Conservation (phyloP, 1,284 basidiomycete genomes). For the Trichosporon asahii region DNA sequence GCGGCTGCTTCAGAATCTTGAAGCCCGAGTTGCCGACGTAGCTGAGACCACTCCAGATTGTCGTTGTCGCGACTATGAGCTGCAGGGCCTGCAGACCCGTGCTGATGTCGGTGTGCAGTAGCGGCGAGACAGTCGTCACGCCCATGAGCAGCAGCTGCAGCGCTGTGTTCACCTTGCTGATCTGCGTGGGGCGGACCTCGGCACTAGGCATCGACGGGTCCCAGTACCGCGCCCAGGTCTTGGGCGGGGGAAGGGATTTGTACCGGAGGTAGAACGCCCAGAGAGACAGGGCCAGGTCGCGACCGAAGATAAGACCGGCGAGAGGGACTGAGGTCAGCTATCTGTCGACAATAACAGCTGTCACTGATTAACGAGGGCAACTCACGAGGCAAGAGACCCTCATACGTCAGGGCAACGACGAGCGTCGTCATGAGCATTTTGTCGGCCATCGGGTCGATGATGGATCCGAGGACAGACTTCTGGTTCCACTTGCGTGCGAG, state of each 20-base stretch:
- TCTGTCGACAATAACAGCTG: too few species aligned
- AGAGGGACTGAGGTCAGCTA: conserved; percentile 63
- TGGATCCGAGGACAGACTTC: conserved; percentile 84
- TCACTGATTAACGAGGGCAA: conserved; percentile 1
- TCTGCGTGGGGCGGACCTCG: conserved; percentile 82
- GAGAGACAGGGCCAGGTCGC: conserved; percentile 80
- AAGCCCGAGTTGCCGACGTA: conserved; percentile 76
- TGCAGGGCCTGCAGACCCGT: conserved; percentile 62
- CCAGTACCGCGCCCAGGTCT: conserved; percentile 74
- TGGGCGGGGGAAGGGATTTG: conserved; percentile 79
- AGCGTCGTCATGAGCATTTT: conserved; percentile 94
- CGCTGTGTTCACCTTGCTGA: conserved; percentile 92
- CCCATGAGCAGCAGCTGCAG: conserved; percentile 90
- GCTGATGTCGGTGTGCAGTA: conserved; percentile 59
- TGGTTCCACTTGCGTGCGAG: conserved; percentile 81
- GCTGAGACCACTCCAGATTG: conserved; percentile 85
- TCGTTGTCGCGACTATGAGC: conserved; percentile 80
- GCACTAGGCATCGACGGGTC: conserved; percentile 92
- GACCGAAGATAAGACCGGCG: conserved; percentile 79
- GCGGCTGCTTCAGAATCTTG: conserved; percentile 53
- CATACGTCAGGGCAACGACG: conserved; percentile 78
- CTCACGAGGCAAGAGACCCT: conserved; percentile 77
- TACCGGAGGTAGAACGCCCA: conserved; percentile 94
- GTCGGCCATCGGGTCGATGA: conserved; percentile 95
- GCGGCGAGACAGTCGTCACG: conserved; percentile 74